Evolutionary conservation across 495 filamentous ascomycete genomes (phyloP).

Genomic region (Aspergillus bridgeri): DNA sequence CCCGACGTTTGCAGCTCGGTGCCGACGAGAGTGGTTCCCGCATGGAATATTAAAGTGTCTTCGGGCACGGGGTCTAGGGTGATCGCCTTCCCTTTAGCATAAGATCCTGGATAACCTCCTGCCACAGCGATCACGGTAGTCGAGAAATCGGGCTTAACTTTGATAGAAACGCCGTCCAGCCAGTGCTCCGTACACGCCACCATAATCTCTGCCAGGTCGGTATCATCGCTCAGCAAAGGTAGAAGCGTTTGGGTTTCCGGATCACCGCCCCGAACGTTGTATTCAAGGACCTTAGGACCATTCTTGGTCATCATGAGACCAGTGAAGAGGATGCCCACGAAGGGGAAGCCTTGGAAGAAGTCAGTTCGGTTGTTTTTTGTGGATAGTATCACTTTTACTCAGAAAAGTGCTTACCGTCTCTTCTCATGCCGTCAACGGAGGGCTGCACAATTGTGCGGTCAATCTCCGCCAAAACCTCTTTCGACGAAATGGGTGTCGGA

Average conservation of each 20-base stretch:
- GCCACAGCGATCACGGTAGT: slow-evolving; percentile 92
- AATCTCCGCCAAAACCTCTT: slow-evolving; percentile 69
- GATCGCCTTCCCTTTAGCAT: slow-evolving; percentile 79
- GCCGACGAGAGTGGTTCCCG: slow-evolving; percentile 71
- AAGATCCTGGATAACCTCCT: slow-evolving; percentile 89
- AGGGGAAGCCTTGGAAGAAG: slow-evolving; percentile 53
- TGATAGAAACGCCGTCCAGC: slow-evolving; percentile 66
- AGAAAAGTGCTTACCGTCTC: slow-evolving; percentile 50
- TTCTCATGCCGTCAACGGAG: slow-evolving; percentile 83
- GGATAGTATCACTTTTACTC: too few relatives aligned
- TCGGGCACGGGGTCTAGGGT: slow-evolving; percentile 47
- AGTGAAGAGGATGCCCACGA: slow-evolving; percentile 87
- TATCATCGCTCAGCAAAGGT: slow-evolving; percentile 71
- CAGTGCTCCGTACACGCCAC: slow-evolving; percentile 75
- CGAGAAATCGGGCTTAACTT: slow-evolving; percentile 64
- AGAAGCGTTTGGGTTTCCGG: slow-evolving; percentile 94
- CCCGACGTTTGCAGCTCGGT: slow-evolving; percentile 68
- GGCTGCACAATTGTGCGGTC: slow-evolving; percentile 82
- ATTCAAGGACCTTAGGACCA: slow-evolving; percentile 88
- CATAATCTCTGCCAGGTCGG: slow-evolving; percentile 89
- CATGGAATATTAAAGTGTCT: slow-evolving; percentile 81
- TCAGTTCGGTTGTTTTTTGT: background rate
- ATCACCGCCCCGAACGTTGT: slow-evolving; percentile 95
- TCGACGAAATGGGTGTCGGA: slow-evolving; percentile 77
- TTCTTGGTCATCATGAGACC: slow-evolving; percentile 90